These are phyloP conservation scores for Suillus placidus DNA, from an alignment of 768 basidiomycete species.

Conservation along the genomic window DNA sequence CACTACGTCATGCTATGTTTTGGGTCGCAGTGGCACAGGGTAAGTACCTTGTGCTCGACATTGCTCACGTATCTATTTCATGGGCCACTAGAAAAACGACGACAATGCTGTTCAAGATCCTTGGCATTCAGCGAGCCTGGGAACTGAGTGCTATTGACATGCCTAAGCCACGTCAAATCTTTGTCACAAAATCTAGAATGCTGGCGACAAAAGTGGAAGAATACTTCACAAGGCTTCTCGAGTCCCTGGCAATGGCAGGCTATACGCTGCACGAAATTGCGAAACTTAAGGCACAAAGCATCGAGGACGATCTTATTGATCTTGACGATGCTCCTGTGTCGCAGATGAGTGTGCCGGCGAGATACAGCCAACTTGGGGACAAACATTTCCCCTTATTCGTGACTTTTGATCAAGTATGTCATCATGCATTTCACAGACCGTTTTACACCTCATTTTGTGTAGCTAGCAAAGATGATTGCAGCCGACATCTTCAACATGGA, in stretches of 20 bases:
- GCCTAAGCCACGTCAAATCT: constrained; percentile 63
- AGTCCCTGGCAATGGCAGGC: constrained; percentile 43
- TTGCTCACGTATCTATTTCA: background rate
- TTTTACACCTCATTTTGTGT: constrained; percentile 1
- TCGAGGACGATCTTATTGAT: constrained; percentile 37
- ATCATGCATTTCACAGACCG: background rate
- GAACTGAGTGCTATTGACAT: constrained; percentile 36
- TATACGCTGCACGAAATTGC: constrained; percentile 43
- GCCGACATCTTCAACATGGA: constrained; percentile 20
- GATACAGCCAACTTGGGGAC: constrained; percentile 58
- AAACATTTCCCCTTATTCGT: constrained; percentile 71
- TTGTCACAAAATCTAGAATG: constrained; percentile 69
- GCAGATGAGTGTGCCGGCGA: constrained; percentile 37
- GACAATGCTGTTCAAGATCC: constrained; percentile 77
- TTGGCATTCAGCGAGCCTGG: constrained; percentile 62
- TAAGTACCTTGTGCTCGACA: constrained; percentile 27
- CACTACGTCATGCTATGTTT: constrained; percentile 60
- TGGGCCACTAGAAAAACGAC: constrained; percentile 62
- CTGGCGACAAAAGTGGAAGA: constrained; percentile 68
- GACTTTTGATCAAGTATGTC: constrained; percentile 60
- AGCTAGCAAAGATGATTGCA: constrained; percentile 33
- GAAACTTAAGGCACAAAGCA: constrained; percentile 22
- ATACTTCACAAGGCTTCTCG: constrained; percentile 56
- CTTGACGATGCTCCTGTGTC: constrained; percentile 38
- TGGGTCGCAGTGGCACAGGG: constrained; percentile 78